Percentiles rank a stretch among this genome's conserved stretches.
These are phyloP conservation scores for Penicillium coffeae DNA, from an alignment of 495 filamentous ascomycete genomes.

Conservation along the genomic window DNA sequence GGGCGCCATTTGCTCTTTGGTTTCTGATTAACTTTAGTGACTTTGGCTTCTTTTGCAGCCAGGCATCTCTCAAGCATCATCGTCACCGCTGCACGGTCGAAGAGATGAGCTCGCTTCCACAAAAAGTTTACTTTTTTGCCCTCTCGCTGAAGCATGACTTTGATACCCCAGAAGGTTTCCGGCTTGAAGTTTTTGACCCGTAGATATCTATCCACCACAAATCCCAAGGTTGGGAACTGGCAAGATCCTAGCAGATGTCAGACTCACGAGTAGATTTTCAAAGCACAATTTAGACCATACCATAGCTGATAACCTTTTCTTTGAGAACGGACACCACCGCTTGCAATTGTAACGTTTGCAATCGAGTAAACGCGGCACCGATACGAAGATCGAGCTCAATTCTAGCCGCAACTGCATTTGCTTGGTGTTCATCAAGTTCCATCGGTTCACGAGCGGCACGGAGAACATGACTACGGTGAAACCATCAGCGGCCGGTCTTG, in stretches of 20 bases:
- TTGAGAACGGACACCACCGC: constrained; percentile 58
- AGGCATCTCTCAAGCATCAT: constrained; percentile 86
- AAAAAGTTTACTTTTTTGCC: constrained; percentile 77
- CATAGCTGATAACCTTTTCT: constrained; percentile 76
- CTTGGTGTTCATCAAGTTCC: constrained; percentile 78
- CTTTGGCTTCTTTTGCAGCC: constrained; percentile 67
- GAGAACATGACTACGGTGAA: constrained; percentile 62
- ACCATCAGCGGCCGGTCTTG: neutral
- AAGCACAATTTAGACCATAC: constrained; percentile 35
- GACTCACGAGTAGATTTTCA: neutral
- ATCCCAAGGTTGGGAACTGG: constrained; percentile 94
- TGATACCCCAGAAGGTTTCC: constrained; percentile 89
- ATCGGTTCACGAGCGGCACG: constrained; percentile 72
- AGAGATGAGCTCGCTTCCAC: constrained; percentile 79
- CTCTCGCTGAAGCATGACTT: constrained; percentile 73
- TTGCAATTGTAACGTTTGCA: constrained; percentile 72
- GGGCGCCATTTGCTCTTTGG: constrained; percentile 94
- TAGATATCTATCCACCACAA: constrained; percentile 94
- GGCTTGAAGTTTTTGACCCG: constrained; percentile 89
- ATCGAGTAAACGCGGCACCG: constrained; percentile 88
- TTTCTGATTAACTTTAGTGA: constrained; percentile 80
- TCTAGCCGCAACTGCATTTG: constrained; percentile 80
- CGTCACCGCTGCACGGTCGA: constrained; percentile 77
- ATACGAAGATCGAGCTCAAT: constrained; percentile 93
- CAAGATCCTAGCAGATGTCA: constrained; percentile 68